Evolutionary conservation across 2,329 filamentous ascomycete species (phyloP).

Genomic region (Exophiala oligosperma): DNA sequence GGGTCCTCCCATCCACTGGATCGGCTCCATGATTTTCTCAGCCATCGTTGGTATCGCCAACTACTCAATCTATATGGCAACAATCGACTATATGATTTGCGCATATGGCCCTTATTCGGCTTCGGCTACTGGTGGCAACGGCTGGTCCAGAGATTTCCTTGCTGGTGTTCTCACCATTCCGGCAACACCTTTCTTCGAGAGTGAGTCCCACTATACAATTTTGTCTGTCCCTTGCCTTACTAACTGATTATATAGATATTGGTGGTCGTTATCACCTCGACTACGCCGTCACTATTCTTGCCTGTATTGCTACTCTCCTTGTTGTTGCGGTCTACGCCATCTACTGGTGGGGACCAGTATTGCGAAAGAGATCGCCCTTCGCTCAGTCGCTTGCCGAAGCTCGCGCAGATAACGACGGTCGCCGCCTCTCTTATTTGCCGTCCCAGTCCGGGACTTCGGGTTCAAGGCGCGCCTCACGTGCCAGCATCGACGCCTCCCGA

Average conservation of each 20-base stretch:
- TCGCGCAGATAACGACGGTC: conserved; percentile 34
- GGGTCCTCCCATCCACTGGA: conserved; percentile 61
- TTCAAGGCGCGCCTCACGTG: conserved; percentile 18
- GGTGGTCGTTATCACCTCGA: conserved; percentile 55
- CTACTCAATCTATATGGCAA: conserved; percentile 64
- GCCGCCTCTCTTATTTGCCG: conserved; percentile 37
- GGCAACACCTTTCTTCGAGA: conserved; percentile 52
- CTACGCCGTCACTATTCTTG: conserved; percentile 64
- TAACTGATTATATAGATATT: conserved; percentile 45
- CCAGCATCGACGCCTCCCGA: conserved; percentile 12
- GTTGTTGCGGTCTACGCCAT: conserved; percentile 66
- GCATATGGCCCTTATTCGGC: conserved; percentile 67
- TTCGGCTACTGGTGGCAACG: conserved; percentile 67
- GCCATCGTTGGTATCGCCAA: conserved; percentile 65
- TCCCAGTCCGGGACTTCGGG: conserved; percentile 23
- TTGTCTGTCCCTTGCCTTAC: neutral
- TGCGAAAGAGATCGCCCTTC: conserved; percentile 64
- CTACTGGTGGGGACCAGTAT: conserved; percentile 62
- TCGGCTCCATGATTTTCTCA: conserved; percentile 61
- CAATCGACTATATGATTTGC: conserved; percentile 65
- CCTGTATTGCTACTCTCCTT: conserved; percentile 61
- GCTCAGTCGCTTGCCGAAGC: conserved; percentile 61
- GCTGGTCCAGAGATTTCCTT: conserved; percentile 64
- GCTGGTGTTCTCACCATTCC: conserved; percentile 64
- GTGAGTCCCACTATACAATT: conserved; percentile 32